Base-by-base conservation (phyloP, 768 basidiomycete species). In the Sporobolomyces phaffii region DNA sequence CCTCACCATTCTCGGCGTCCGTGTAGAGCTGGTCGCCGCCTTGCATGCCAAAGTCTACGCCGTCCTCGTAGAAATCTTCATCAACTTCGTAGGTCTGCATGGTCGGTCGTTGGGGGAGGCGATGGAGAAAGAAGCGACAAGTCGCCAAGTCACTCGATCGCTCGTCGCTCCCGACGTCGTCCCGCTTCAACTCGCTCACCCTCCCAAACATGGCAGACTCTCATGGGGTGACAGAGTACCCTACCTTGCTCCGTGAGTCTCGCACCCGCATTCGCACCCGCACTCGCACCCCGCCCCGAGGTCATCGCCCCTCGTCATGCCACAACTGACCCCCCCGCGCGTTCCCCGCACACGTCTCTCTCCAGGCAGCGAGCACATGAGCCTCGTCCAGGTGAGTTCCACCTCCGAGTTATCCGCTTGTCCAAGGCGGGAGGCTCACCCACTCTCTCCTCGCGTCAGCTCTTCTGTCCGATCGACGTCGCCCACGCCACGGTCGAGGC, bases 401-500 rank as follows among this genome's bases (percentile, higher is more conserved):
- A 17, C 38, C 38, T 38, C 38, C 10, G 17, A 9, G 17, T 38
- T 38, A 17, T 36, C 0, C 29, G 38, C 10, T 9, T 38, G 38
- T 38, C 38, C 9, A 17, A 17, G 17, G 10, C 17, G 38, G 17
- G 9, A 9, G 38, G 10, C 38, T 38, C 38, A 9, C 38, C 38
- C 38, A 9, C 17, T 38, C 26, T 14, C 64, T 29, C 10, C 9
- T 15, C 13, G 33, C 3, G 15, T 6, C 91, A 97, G 82, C 86
- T 99, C 75, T 93, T 91, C 77, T 88, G 97, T 73, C 96, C 94
- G 48, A 88, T 89, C 43, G 96, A 99, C 82, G 91, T 94, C 68
- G 91, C 93, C 33, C 96, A 99, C 78, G 91, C 97, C 76, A 90
- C 94, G 51, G 90, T 97, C 67, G 86, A 88, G 58, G 91, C 94